A percentile compares a stretch with the other conserved stretches of the same genome.
Conservation (phyloP, 2,329 filamentous ascomycete species). For the Aphanocladium album region DNA sequence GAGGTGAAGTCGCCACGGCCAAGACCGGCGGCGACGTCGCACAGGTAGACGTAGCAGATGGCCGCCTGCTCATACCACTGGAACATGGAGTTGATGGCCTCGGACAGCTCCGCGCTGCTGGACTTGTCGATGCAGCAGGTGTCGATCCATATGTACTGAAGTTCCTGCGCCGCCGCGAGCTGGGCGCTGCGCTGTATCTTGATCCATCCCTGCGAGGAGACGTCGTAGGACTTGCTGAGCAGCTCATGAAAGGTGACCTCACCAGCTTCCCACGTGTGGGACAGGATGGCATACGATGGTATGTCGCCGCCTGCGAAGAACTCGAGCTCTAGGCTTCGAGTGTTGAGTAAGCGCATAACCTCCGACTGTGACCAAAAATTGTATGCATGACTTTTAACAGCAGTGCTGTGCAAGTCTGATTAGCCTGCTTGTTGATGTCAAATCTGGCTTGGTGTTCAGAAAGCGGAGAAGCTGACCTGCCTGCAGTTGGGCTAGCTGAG, state of each 20-base stretch:
- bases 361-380: neutral
- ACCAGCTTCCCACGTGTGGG: constrained; percentile 20
- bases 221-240: neutral
- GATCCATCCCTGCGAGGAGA: neutral
- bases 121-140: constrained; percentile 27
- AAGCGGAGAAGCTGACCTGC: neutral
- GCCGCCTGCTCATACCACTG: constrained; percentile 19
- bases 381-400: neutral
- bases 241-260: neutral
- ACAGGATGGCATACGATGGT: constrained; percentile 22
- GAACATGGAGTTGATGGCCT: constrained; percentile 25
- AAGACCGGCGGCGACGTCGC: constrained; percentile 11
- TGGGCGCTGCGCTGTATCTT: neutral
- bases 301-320: constrained; percentile 13
- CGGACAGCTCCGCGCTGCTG: constrained; percentile 22
- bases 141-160: constrained; percentile 24
- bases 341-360: constrained; percentile 14
- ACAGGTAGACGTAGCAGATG: constrained; percentile 22
- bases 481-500: neutral
- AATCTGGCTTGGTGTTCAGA: neutral
- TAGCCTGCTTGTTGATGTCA: neutral
- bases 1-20: neutral
- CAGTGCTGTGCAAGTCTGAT: neutral
- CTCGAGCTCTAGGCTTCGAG: neutral
- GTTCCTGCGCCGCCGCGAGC: constrained; percentile 6